phyloP scores from a whole-genome alignment of 1,284 basidiomycete genomes.

The Papiliotrema laurentii region DNA sequence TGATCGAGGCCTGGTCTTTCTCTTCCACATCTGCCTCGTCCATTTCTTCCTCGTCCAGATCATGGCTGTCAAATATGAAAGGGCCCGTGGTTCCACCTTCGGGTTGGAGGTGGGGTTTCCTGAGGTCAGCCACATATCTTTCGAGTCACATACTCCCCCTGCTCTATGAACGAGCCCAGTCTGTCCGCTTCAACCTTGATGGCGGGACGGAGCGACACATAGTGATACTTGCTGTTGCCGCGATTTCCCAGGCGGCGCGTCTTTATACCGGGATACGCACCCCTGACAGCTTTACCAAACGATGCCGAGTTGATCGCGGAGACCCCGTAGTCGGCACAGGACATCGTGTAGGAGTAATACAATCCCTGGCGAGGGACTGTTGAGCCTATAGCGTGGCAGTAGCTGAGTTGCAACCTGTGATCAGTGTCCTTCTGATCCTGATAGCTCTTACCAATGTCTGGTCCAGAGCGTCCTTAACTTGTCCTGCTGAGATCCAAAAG shows the following conservation, averaged over 20 bases:
- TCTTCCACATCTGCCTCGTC: constrained; percentile 23
- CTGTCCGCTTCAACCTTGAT: constrained; percentile 79
- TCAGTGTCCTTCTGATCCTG: too few relatives aligned
- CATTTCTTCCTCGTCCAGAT: constrained; percentile 12
- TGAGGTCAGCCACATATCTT: constrained; percentile 61
- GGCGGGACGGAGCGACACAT: constrained; percentile 66
- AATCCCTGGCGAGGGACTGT: constrained; percentile 72
- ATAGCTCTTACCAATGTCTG: constrained; percentile 32
- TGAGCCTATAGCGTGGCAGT: constrained; percentile 22
- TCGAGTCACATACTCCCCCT: constrained; percentile 87
- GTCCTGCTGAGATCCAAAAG: constrained; percentile 27
- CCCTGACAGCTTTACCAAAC: constrained; percentile 84
- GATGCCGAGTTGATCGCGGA: constrained; percentile 86
- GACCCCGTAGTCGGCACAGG: constrained; percentile 55
- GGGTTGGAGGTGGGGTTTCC: constrained; percentile 22
- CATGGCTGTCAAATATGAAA: background rate
- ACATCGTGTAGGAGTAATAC: constrained; percentile 83
- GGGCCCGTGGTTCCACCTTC: constrained; percentile 20
- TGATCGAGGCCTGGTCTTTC: constrained; percentile 10
- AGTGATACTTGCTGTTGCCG: constrained; percentile 61
- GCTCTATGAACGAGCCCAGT: too few relatives aligned
- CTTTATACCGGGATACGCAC: constrained; percentile 89
- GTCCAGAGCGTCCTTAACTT: constrained; percentile 37
- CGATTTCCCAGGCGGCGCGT: constrained; percentile 82
- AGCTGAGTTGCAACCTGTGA: constrained; percentile 37